Evolutionary conservation across 1,284 basidiomycete genomes (phyloP), one percentile per base, ranked within the genome.

Genomic region (Schizopora paradoxa): DNA sequence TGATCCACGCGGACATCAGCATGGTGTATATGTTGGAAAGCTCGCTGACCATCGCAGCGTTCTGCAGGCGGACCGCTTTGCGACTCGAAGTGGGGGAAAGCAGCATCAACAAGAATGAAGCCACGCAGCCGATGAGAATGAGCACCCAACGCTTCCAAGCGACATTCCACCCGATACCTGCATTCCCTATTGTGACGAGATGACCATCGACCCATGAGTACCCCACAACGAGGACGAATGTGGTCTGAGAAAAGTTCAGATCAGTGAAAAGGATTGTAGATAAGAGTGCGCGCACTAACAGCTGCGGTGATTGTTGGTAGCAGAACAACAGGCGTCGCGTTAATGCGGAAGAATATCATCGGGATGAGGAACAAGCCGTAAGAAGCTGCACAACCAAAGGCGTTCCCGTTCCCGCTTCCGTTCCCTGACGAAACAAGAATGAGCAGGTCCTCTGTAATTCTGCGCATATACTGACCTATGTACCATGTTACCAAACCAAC

Each of bases 151-250:
- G 64, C 48, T 67, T 65, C 67, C 79, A 81, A 0, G 77, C 74
- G 6, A 82, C 63, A 1, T 59, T 54, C 58, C 73, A 77, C 1
- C 80, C 80, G 5, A 69, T 59, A 14, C 79, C 80, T 13, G 72
- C 69, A 47, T 72, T 73, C 6, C 65, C 68, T 14, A 69, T 53
- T 10, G 70, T 60, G 2, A 56, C 51, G 5, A 76, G 53, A 55
- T 82, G 74, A 2, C 69, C 70, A 51, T 83, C 78, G 21, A 79
- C 66, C 78, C 79, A 82, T 0, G 73, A 76, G 58, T 81, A 83
- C 1, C 80, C 79, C 4, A 78, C 62, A 13, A 79, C 62, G 5
- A 76, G 62, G 1, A 62, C 61, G 42, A 66, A 66, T 2, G 72
- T 75, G 1, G 62, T 63, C 71, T 73, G 16, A 33, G 16, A 32